These are phyloP conservation scores for Saccharomycopsis selenospora DNA, from an alignment of 805 yeast genomes.

Conservation along the genomic window DNA sequence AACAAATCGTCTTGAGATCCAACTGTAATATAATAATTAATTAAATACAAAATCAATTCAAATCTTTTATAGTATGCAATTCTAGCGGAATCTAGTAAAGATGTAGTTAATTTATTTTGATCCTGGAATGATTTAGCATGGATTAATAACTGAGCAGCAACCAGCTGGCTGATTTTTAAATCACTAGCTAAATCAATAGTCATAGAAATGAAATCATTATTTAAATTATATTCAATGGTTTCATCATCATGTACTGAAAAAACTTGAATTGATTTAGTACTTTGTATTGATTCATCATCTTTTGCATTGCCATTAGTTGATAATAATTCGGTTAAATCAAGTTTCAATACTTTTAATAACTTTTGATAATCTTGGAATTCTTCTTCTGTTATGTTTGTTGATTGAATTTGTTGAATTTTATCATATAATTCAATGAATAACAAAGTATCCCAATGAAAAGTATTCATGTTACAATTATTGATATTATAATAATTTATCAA, in stretches of 20 bases:
- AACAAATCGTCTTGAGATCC: slow-evolving; percentile 5
- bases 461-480: too few relatives aligned
- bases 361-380: not conserved
- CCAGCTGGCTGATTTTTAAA: slow-evolving; percentile 68
- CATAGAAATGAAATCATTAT: slow-evolving; percentile 54
- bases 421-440: slow-evolving; percentile 7
- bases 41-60: slow-evolving; percentile 65
- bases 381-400: not conserved
- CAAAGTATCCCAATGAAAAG: slow-evolving; percentile 15
- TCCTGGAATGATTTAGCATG: slow-evolving; percentile 33
- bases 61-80: slow-evolving; percentile 62
- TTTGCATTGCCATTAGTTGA: not conserved
- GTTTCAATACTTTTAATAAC: slow-evolving; percentile 4
- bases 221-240: slow-evolving; percentile 45
- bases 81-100: slow-evolving; percentile 53
- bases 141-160: slow-evolving; percentile 62
- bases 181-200: slow-evolving; percentile 55
- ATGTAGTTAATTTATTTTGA: slow-evolving; percentile 25
- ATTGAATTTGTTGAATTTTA: not conserved
- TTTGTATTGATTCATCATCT: too few relatives aligned
- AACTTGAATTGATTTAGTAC: not conserved
- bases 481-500: too few relatives aligned
- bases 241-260: slow-evolving; percentile 36
- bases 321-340: slow-evolving; percentile 7
- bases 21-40: slow-evolving; percentile 34